Conservation (phyloP, 2,329 filamentous ascomycete genomes). For the Phialemoniopsis sp. region DNA sequence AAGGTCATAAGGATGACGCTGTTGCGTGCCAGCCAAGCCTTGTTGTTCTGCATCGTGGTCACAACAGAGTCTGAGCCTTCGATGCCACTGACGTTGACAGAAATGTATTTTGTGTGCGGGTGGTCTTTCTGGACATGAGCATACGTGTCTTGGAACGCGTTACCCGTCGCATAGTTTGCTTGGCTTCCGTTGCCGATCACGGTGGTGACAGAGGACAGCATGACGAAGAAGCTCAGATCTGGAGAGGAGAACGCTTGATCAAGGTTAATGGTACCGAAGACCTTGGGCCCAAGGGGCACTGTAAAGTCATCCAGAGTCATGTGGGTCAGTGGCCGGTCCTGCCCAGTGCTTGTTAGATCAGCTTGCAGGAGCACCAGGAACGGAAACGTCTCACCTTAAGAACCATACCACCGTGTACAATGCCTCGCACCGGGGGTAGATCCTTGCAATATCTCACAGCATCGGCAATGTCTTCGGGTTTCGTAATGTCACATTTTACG, state of each 20-base stretch:
- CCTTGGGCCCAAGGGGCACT: slow-evolving; percentile 5
- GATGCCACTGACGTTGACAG: slow-evolving; percentile 14
- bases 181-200: slow-evolving; percentile 29
- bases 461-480: slow-evolving; percentile 14
- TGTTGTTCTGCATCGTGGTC: slow-evolving; percentile 5
- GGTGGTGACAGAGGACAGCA: slow-evolving; percentile 30
- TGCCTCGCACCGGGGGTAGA: slow-evolving; percentile 29
- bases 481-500: slow-evolving; percentile 26
- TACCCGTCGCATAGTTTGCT: slow-evolving; percentile 32
- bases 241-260: slow-evolving; percentile 3
- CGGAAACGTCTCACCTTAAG: slow-evolving; percentile 17
- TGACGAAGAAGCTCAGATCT: slow-evolving; percentile 31
- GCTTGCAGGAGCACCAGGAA: no score
- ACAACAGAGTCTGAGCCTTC: slow-evolving; percentile 13
- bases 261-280: slow-evolving; percentile 14
- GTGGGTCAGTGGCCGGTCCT: slow-evolving; percentile 5
- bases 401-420: slow-evolving; percentile 39
- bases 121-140: background rate
- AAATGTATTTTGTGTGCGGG: slow-evolving; percentile 6
- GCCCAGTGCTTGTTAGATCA: background rate
- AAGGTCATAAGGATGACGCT: slow-evolving; percentile 11
- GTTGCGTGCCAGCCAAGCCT: background rate
- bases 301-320: slow-evolving; percentile 6
- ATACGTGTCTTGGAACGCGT: slow-evolving; percentile 24
- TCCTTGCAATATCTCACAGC: slow-evolving; percentile 6